Evolutionary conservation across 2,329 filamentous ascomycete genomes (phyloP).

Genomic region (Microcyclospora pomicola): DNA sequence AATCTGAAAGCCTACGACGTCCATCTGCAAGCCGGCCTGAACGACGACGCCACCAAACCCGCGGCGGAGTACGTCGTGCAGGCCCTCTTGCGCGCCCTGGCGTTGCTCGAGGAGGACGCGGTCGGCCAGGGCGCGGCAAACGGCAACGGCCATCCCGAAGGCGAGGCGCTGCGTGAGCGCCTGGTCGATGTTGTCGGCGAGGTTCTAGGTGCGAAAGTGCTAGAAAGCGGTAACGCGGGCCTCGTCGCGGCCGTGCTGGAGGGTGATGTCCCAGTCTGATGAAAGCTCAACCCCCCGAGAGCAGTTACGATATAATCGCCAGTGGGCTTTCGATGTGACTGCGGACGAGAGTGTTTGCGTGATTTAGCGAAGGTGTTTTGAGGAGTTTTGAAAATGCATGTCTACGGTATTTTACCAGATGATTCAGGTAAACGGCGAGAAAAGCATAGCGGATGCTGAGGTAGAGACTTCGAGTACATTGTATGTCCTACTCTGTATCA

Average conservation of each 20-base stretch:
- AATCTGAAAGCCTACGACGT: conserved; percentile 52
- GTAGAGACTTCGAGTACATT: no score
- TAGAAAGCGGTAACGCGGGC: conserved; percentile 24
- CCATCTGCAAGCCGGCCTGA: conserved; percentile 42
- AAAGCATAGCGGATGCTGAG: no score
- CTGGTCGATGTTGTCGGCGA: conserved; percentile 33
- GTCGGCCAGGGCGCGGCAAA: conserved; percentile 7
- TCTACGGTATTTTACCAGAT: no score
- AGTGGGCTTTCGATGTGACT: no score
- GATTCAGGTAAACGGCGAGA: no score
- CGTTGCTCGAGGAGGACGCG: conserved; percentile 37
- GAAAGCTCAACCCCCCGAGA: not conserved
- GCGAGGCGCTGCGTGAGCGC: conserved; percentile 27
- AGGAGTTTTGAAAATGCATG: no score
- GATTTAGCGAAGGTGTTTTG: no score
- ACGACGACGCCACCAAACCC: conserved; percentile 40
- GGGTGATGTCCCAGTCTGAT: conserved; percentile 16
- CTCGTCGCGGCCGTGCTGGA: conserved; percentile 28
- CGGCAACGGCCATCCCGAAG: conserved; percentile 29
- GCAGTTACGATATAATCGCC: no score
- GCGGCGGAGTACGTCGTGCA: conserved; percentile 48
- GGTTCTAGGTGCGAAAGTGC: conserved; percentile 27
- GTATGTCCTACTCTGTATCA: no score
- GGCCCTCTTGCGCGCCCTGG: conserved; percentile 43
- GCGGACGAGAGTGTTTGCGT: no score